Evolutionary conservation across 1,139 yeast genomes (phyloP).

Genomic region (Protomyces inouyei): DNA sequence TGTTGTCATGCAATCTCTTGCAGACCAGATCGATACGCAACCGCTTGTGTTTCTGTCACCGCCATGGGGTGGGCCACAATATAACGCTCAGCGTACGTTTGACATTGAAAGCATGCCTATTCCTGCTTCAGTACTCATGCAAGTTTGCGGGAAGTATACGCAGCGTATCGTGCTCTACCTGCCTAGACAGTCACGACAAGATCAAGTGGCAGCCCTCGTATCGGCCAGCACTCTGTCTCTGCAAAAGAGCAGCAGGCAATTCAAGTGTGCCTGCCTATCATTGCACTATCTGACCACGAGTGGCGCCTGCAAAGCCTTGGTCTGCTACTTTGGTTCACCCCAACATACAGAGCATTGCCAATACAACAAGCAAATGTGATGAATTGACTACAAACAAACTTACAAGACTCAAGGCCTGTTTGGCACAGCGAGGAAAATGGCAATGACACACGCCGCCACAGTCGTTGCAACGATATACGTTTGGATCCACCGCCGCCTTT

Average conservation of each 20-base stretch:
- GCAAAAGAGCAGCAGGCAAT: neutral
- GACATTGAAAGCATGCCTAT: conserved; percentile 28
- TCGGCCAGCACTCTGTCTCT: neutral
- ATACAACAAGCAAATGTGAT: neutral
- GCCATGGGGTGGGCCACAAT: conserved; percentile 30
- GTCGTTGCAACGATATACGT: conserved; percentile 24
- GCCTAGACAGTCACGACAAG: conserved; percentile 24
- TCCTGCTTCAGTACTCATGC: conserved; percentile 16
- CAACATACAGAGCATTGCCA: neutral
- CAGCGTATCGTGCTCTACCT: conserved; percentile 22
- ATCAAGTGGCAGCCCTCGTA: conserved; percentile 19
- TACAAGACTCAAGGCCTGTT: conserved; percentile 2
- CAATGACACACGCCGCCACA: conserved; percentile 22
- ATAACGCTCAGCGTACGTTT: conserved; percentile 19
- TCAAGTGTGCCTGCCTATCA: neutral
- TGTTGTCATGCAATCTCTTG: neutral
- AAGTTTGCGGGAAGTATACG: conserved; percentile 2
- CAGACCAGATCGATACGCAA: conserved; percentile 4
- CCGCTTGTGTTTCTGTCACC: conserved; percentile 9
- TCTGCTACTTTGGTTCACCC: neutral
- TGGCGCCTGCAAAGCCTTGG: neutral
- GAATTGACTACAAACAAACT: no score
- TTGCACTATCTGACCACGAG: neutral
- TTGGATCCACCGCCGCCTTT: conserved; percentile 20
- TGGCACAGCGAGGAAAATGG: conserved; percentile 24